Percentiles rank a stretch among this genome's conserved stretches.
phyloP scores from a whole-genome alignment of 257 asterid species.

The Henckelia pumila region DNA sequence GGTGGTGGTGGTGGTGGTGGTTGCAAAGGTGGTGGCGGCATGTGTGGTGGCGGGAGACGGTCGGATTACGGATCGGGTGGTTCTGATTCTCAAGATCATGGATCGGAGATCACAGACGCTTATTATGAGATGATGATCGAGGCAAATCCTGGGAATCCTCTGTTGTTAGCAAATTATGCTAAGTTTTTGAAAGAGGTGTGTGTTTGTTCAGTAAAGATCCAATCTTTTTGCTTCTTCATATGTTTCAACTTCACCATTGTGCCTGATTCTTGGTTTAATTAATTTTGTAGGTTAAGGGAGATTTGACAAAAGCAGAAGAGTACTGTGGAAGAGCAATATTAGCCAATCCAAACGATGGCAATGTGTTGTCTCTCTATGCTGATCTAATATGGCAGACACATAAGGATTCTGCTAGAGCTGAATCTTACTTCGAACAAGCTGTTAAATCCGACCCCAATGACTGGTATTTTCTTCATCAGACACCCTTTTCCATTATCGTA shows the following conservation, averaged over 20 bases:
- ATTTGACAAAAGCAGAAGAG: constrained; percentile 74
- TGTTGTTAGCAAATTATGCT: constrained; percentile 75
- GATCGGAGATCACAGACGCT: constrained; percentile 49
- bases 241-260: not conserved
- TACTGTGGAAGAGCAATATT: constrained; percentile 76
- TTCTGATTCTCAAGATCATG: constrained; percentile 38
- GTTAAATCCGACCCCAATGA: constrained; percentile 70
- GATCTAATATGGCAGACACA: constrained; percentile 80
- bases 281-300: constrained; percentile 72
- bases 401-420: constrained; percentile 65
- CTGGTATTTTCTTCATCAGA: constrained; percentile 42
- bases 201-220: not conserved
- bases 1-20: constrained; percentile 38
- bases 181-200: constrained; percentile 72
- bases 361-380: constrained; percentile 78
- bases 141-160: constrained; percentile 67
- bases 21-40: constrained; percentile 48
- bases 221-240: too few relatives aligned
- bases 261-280: too few relatives aligned
- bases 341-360: constrained; percentile 64
- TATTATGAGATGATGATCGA: constrained; percentile 71
- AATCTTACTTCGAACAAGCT: constrained; percentile 75
- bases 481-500: too few relatives aligned
- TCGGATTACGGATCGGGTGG: constrained; percentile 47
- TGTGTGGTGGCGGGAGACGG: constrained; percentile 50